Evolutionary conservation across 1,284 basidiomycete genomes (phyloP).

Genomic region (Malassezia psittaci): DNA sequence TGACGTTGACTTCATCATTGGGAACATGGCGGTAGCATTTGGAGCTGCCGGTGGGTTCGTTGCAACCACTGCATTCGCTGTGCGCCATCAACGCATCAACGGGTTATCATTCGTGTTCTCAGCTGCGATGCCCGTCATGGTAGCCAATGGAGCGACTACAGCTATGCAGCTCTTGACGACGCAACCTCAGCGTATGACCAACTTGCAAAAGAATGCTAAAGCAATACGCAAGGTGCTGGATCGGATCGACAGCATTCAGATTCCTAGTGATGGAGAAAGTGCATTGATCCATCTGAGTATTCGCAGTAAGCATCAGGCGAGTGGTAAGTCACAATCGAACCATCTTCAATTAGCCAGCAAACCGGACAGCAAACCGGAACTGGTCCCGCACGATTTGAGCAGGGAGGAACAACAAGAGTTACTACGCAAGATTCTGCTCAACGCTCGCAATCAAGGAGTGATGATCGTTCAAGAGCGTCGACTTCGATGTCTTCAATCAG

Average conservation of each 20-base stretch:
- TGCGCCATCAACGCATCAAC: slow-evolving; percentile 91
- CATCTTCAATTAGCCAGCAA: not conserved
- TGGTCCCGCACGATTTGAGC: slow-evolving; percentile 25
- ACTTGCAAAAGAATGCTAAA: slow-evolving; percentile 70
- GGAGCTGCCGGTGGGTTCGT: slow-evolving; percentile 87
- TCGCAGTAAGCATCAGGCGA: slow-evolving; percentile 33
- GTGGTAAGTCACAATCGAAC: not conserved
- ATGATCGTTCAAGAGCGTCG: slow-evolving; percentile 28
- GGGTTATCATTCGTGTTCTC: slow-evolving; percentile 92
- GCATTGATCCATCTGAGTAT: slow-evolving; percentile 80
- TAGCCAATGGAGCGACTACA: slow-evolving; percentile 75
- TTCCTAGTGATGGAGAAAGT: slow-evolving; percentile 73
- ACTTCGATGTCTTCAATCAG: slow-evolving; percentile 32
- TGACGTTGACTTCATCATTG: slow-evolving; percentile 56
- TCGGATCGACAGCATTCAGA: slow-evolving; percentile 61
- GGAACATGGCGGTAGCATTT: slow-evolving; percentile 76
- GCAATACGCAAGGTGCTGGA: slow-evolving; percentile 68
- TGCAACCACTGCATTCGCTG: slow-evolving; percentile 71
- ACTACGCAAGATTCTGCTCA: slow-evolving; percentile 36
- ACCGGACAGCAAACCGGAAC: not conserved
- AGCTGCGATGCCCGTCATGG: slow-evolving; percentile 79
- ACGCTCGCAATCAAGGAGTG: slow-evolving; percentile 35
- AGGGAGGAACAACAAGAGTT: slow-evolving; percentile 30
- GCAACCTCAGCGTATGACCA: slow-evolving; percentile 60
- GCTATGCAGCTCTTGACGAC: slow-evolving; percentile 63